phyloP scores from a whole-genome alignment of 495 filamentous ascomycete genomes.

The Penicillium lagena region DNA sequence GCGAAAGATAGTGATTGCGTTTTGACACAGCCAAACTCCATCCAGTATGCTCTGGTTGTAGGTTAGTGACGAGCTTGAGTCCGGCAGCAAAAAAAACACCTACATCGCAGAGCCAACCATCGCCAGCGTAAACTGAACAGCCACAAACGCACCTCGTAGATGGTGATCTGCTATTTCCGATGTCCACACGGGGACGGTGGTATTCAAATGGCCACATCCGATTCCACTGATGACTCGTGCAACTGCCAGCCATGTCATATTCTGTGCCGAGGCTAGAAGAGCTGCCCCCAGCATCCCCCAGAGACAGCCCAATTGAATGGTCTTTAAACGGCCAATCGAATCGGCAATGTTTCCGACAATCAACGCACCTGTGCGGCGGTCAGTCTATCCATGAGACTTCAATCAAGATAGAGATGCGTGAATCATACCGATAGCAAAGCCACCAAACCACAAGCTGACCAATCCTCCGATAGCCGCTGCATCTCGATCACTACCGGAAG shows the following conservation, averaged over 20 bases:
- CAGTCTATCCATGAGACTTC: not conserved
- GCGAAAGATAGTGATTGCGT: constrained; percentile 18
- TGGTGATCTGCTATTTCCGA: constrained; percentile 30
- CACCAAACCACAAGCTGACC: constrained; percentile 22
- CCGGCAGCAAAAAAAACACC: constrained; percentile 25
- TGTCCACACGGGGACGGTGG: constrained; percentile 31
- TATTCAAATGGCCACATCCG: constrained; percentile 39
- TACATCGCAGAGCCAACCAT: constrained; percentile 25
- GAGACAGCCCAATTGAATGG: constrained; percentile 37
- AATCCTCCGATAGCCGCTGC: constrained; percentile 18
- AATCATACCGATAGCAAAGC: constrained; percentile 16
- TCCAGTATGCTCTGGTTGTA: constrained; percentile 43
- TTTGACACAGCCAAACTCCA: constrained; percentile 41
- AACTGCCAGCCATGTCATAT: constrained; percentile 39
- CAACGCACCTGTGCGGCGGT: not conserved
- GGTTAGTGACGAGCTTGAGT: constrained; percentile 26
- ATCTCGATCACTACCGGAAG: constrained; percentile 9
- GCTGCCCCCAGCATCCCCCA: constrained; percentile 41
- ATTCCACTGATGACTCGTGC: constrained; percentile 45
- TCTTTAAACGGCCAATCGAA: constrained; percentile 38
- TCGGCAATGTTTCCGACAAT: constrained; percentile 26
- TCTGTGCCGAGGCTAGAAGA: constrained; percentile 36
- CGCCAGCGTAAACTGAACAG: constrained; percentile 14
- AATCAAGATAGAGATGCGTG: not conserved
- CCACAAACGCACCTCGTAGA: constrained; percentile 14